These are phyloP conservation scores for Ascocoryne sarcoides DNA, from an alignment of 2,329 filamentous ascomycete species.

Conservation along the genomic window DNA sequence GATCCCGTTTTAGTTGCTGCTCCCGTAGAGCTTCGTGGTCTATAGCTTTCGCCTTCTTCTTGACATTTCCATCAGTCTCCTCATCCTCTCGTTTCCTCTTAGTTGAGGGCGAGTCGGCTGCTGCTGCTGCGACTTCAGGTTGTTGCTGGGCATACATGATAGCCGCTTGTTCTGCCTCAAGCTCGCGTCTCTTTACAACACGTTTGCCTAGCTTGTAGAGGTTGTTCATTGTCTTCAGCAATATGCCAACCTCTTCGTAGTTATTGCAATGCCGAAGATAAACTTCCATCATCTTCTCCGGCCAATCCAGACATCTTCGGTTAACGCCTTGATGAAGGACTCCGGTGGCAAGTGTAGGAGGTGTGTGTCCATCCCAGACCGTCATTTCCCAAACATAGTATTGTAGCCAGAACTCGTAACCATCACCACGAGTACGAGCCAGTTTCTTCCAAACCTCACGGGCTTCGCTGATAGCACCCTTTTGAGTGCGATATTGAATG, in stretches of 20 bases:
- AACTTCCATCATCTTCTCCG: constrained; percentile 65
- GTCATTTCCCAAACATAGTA: constrained; percentile 88
- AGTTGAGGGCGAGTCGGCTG: constrained; percentile 24
- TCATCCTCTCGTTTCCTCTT: constrained; percentile 71
- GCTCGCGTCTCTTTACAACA: constrained; percentile 54
- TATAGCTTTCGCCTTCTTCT: constrained; percentile 55
- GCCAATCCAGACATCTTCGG: constrained; percentile 60
- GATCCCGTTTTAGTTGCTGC: constrained; percentile 61
- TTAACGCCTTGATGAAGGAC: constrained; percentile 65
- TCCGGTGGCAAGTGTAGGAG: constrained; percentile 65
- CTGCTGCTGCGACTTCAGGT: constrained; percentile 18
- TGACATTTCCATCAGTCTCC: constrained; percentile 38
- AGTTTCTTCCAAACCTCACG: constrained; percentile 70
- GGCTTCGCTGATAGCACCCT: constrained; percentile 67
- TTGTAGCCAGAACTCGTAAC: constrained; percentile 86
- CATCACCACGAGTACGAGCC: constrained; percentile 58
- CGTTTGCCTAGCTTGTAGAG: constrained; percentile 60
- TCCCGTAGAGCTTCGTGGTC: constrained; percentile 31
- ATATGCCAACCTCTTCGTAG: constrained; percentile 69
- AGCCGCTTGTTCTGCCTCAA: constrained; percentile 53
- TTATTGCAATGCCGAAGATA: constrained; percentile 79
- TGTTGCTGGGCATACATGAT: constrained; percentile 38
- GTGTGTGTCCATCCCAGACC: constrained; percentile 32
- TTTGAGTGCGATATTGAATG: constrained; percentile 84
- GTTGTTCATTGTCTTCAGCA: constrained; percentile 66